phyloP scores from a whole-genome alignment of 331 rosid genomes.

The Quercus lobata region DNA sequence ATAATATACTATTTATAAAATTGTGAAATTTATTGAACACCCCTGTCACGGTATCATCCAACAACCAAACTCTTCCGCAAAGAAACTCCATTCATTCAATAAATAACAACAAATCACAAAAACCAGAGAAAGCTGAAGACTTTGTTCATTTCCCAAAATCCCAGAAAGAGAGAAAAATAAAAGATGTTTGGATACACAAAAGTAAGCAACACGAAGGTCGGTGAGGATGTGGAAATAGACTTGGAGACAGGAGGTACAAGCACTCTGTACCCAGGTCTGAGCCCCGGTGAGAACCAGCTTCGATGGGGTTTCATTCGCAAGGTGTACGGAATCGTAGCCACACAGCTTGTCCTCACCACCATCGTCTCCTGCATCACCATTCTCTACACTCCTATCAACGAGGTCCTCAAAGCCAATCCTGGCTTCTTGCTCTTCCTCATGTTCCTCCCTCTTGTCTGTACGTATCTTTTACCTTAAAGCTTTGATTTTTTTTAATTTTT shows the following conservation, averaged over 20 bases:
- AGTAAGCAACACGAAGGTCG: constrained; percentile 27
- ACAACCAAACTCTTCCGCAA: no score
- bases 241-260: constrained; percentile 71
- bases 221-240: constrained; percentile 62
- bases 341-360: constrained; percentile 85
- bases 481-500: no score
- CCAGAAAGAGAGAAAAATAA: constrained; percentile 5
- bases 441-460: constrained; percentile 81
- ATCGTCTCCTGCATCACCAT: constrained; percentile 72
- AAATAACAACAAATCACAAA: background rate
- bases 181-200: constrained; percentile 42
- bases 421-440: constrained; percentile 69
- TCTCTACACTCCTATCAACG: constrained; percentile 65
- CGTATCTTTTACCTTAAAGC: background rate
- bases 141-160: background rate
- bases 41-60: no score
- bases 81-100: no score
- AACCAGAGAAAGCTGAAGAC: background rate
- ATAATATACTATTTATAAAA: no score
- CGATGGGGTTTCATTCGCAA: constrained; percentile 99
- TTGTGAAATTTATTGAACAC: no score
- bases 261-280: constrained; percentile 66
- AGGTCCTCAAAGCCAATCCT: constrained; percentile 70
- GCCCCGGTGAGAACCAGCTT: constrained; percentile 79
- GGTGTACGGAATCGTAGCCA: constrained; percentile 84